Evolutionary conservation across 331 rosid genomes (phyloP).

Genomic region (Quercus tomentella): DNA sequence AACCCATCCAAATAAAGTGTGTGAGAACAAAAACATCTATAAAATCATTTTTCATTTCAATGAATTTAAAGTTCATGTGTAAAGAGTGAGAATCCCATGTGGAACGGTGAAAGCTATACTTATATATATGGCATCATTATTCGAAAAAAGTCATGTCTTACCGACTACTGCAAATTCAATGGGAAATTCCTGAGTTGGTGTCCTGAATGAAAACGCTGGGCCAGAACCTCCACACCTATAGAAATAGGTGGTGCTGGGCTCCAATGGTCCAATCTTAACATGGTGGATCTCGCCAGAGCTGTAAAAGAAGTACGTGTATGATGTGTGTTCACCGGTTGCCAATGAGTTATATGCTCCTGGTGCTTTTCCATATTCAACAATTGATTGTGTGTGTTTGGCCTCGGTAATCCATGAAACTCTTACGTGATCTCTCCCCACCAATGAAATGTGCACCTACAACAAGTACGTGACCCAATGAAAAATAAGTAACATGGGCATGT

Average conservation of each 20-base stretch:
- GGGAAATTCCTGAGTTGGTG: slow-evolving; percentile 54
- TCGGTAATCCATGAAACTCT: slow-evolving; percentile 83
- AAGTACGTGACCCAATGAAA: background rate
- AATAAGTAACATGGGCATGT: background rate
- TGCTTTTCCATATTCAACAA: slow-evolving; percentile 62
- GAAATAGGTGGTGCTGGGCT: slow-evolving; percentile 50
- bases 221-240: slow-evolving; percentile 61
- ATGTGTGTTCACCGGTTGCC: slow-evolving; percentile 36
- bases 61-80: too few relatives aligned
- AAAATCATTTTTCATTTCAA: background rate
- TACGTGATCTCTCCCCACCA: slow-evolving; percentile 56
- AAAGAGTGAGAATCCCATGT: too few relatives aligned
- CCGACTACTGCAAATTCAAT: slow-evolving; percentile 67
- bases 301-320: slow-evolving; percentile 53
- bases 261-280: slow-evolving; percentile 53
- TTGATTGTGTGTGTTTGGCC: slow-evolving; percentile 15
- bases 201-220: slow-evolving; percentile 60
- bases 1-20: background rate
- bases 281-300: slow-evolving; percentile 66
- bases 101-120: background rate
- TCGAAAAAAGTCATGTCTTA: slow-evolving; percentile 21
- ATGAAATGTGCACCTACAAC: slow-evolving; percentile 62
- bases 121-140: background rate
- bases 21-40: background rate
- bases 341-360: slow-evolving; percentile 37